Percentiles rank a stretch among this genome's conserved stretches.
These are phyloP conservation scores for Dichotomopilus funicola DNA, from an alignment of 2,329 filamentous ascomycete genomes.

Conservation along the genomic window DNA sequence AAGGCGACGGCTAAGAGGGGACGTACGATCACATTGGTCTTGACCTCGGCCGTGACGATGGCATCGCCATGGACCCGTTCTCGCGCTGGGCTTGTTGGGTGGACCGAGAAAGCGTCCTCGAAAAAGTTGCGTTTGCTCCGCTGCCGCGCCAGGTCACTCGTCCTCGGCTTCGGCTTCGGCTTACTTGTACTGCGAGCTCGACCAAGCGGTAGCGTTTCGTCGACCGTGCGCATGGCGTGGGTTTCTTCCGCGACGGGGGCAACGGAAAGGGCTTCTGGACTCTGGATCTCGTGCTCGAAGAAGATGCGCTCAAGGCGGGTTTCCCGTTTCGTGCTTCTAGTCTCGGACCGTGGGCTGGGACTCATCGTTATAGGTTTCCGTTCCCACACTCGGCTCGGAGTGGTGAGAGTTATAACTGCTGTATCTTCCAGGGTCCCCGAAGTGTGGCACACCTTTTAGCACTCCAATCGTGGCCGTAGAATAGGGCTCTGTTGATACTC, in stretches of 20 bases:
- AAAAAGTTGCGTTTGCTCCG: constrained; percentile 36
- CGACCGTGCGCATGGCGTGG: constrained; percentile 34
- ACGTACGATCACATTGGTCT: constrained; percentile 57
- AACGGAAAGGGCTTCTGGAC: constrained; percentile 17
- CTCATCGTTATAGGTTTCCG: not conserved
- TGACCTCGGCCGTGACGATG: constrained; percentile 57
- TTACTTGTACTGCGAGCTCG: constrained; percentile 26
- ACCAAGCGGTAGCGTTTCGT: constrained; percentile 36
- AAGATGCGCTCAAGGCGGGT: constrained; percentile 23
- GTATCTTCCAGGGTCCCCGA: no score
- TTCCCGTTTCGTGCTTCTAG: not conserved
- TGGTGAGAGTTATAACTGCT: no score
- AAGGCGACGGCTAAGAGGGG: not conserved
- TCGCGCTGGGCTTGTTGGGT: constrained; percentile 31
- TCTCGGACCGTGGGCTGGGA: not conserved
- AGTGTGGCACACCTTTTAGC: no score
- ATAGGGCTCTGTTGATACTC: no score
- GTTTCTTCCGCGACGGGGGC: constrained; percentile 33
- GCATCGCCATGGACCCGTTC: constrained; percentile 48
- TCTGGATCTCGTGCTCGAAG: constrained; percentile 29
- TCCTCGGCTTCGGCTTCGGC: constrained; percentile 25
- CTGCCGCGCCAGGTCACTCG: constrained; percentile 28
- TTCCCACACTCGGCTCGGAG: no score
- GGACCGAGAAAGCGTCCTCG: constrained; percentile 37
- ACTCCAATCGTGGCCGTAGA: no score